Conservation (phyloP, 2,329 filamentous ascomycete species). For the Nannizziopsis arthrosporioides region DNA sequence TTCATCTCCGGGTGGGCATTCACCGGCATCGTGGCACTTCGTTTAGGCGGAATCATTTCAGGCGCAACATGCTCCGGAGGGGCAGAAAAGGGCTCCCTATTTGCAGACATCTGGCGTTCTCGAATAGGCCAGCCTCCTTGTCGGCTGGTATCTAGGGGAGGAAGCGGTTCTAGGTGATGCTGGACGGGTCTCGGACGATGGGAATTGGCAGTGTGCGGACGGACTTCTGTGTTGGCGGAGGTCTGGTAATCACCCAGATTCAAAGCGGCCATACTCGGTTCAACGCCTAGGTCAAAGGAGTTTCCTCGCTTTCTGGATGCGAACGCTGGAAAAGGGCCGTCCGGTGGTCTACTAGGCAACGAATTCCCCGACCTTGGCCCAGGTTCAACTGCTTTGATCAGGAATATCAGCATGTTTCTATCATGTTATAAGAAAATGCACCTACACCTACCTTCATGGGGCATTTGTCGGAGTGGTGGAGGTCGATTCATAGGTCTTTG, state of each 20-base stretch:
- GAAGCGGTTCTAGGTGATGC: constrained; percentile 14
- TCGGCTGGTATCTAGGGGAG: constrained; percentile 6
- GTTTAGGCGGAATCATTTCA: constrained; percentile 22
- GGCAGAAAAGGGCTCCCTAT: constrained; percentile 3
- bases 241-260: constrained; percentile 24
- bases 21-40: constrained; percentile 31
- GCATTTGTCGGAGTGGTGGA: constrained; percentile 23
- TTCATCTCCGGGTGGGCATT: constrained; percentile 13
- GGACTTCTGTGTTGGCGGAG: constrained; percentile 17
- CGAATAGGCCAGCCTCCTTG: constrained; percentile 1
- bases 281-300: constrained; percentile 23
- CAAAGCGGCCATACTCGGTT: constrained; percentile 33
- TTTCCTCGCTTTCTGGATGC: constrained; percentile 26
- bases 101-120: not conserved
- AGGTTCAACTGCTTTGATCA: not conserved
- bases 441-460: constrained; percentile 25
- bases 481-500: constrained; percentile 16
- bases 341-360: constrained; percentile 31
- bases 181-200: constrained; percentile 25
- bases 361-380: constrained; percentile 18
- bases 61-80: constrained; percentile 17
- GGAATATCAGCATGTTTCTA: not conserved
- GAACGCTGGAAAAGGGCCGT: constrained; percentile 41
- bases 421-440: not conserved
- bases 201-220: constrained; percentile 32